Percentiles rank a stretch among this genome's conserved stretches.
These are phyloP conservation scores for Caloboletus firmus DNA, from an alignment of 1,284 basidiomycete species.

Conservation along the genomic window DNA sequence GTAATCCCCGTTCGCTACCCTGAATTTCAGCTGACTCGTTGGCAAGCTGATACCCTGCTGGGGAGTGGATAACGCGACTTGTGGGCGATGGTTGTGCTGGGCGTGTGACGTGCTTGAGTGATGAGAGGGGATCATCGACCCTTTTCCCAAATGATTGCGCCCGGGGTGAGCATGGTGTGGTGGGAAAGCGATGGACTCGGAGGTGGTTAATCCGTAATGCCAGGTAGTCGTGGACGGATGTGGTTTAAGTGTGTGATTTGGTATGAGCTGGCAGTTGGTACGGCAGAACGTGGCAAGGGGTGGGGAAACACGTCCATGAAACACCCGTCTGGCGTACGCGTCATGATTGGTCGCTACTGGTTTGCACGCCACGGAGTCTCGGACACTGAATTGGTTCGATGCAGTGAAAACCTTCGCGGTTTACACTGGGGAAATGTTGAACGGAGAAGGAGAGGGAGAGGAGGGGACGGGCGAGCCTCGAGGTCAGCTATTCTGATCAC, in stretches of 20 bases:
- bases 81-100: constrained; percentile 9
- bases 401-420: constrained; percentile 31
- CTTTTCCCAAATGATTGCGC: constrained; percentile 20
- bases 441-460: too few species aligned
- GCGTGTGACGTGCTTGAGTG: constrained; percentile 11
- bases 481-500: constrained; percentile 6
- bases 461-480: constrained; percentile 7
- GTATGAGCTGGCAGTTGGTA: constrained; percentile 16
- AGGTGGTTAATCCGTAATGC: constrained; percentile 2
- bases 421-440: neutral
- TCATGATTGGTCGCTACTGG: neutral
- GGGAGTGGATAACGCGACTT: constrained; percentile 10
- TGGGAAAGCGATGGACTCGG: constrained; percentile 23
- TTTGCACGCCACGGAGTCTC: constrained; percentile 31
- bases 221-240: constrained; percentile 10
- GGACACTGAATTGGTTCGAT: constrained; percentile 30
- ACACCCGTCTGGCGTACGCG: neutral
- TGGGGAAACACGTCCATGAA: neutral
- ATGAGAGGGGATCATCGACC: constrained; percentile 18
- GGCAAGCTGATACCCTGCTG: constrained; percentile 18
- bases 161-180: constrained; percentile 13
- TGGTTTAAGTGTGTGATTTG: constrained; percentile 14
- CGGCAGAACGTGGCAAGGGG: constrained; percentile 5
- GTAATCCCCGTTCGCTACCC: constrained; percentile 36
- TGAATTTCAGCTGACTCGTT: constrained; percentile 28